Evolutionary conservation across 176 grass and related monocot species (phyloP).

Genomic region (Cenchrus purpureus): DNA sequence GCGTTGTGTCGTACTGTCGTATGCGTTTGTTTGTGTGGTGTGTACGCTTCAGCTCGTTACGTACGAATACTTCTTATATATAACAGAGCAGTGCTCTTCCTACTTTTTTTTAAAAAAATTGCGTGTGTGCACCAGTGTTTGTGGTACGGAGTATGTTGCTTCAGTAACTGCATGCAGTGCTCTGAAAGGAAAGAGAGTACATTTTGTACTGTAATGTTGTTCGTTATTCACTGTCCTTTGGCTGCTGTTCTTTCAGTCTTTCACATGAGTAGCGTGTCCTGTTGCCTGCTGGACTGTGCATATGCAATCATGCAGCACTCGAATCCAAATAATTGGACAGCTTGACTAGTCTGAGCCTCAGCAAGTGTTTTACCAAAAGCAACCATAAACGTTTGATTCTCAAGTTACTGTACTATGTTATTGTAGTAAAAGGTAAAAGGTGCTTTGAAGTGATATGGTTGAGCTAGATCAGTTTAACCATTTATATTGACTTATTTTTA

Average conservation of each 20-base stretch:
- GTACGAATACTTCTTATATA: no score
- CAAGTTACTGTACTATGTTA: neutral
- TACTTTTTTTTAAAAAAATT: no score
- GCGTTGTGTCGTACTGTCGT: no score
- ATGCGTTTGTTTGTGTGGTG: no score
- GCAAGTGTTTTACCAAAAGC: neutral
- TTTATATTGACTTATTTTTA: neutral
- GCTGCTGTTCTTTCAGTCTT: neutral
- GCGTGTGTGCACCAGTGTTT: no score
- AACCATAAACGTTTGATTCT: neutral
- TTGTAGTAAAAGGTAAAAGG: no score
- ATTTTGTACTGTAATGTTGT: neutral
- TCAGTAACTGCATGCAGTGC: neutral
- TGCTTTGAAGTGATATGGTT: neutral
- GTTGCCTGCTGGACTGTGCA: neutral
- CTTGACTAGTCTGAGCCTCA: neutral
- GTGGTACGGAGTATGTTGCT: neutral
- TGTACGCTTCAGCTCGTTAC: no score
- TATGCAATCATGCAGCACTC: neutral
- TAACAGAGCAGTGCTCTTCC: no score
- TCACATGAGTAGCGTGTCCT: neutral
- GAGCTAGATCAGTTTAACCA: neutral
- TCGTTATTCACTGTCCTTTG: neutral
- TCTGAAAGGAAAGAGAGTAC: neutral
- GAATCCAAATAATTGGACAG: conserved; percentile 13